Percentiles rank a stretch among this genome's conserved stretches.
phyloP scores from a whole-genome alignment of 148 eudicot species.

The Vaccinium vitisidaea region DNA sequence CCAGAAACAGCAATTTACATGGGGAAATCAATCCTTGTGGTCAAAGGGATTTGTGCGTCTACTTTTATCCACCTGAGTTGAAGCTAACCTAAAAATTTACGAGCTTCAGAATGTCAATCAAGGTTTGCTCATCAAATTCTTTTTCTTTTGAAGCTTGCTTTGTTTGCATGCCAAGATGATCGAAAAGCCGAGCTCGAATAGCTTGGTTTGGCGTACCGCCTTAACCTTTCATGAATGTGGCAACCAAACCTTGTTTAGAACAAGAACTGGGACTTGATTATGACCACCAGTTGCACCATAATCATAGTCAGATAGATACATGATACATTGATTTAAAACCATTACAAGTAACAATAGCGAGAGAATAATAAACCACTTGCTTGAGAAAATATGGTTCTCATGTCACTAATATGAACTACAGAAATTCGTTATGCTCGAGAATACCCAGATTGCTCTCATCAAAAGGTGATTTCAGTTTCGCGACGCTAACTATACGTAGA shows the following conservation, averaged over 20 bases:
- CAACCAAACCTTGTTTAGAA: background rate
- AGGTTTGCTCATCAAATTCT: too few relatives aligned
- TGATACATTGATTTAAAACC: background rate
- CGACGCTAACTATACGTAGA: too few relatives aligned
- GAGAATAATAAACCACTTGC: background rate
- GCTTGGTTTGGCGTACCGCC: too few relatives aligned
- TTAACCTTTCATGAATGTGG: background rate
- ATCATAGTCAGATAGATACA: background rate
- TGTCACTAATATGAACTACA: background rate
- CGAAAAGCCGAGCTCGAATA: too few relatives aligned
- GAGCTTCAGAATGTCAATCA: too few relatives aligned
- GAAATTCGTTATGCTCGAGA: background rate
- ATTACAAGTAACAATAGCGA: background rate
- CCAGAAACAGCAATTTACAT: too few relatives aligned
- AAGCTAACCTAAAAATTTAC: too few relatives aligned
- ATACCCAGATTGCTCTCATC: background rate
- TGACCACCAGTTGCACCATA: background rate
- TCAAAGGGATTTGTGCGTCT: too few relatives aligned
- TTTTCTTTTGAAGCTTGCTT: too few relatives aligned
- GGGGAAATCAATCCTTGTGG: too few relatives aligned
- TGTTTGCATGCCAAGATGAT: too few relatives aligned
- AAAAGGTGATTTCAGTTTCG: background rate
- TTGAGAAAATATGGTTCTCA: background rate
- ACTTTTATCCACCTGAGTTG: too few relatives aligned
- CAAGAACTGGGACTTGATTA: background rate